Base-by-base conservation (phyloP, 768 basidiomycete species). In the Lentinula detonsa region DNA sequence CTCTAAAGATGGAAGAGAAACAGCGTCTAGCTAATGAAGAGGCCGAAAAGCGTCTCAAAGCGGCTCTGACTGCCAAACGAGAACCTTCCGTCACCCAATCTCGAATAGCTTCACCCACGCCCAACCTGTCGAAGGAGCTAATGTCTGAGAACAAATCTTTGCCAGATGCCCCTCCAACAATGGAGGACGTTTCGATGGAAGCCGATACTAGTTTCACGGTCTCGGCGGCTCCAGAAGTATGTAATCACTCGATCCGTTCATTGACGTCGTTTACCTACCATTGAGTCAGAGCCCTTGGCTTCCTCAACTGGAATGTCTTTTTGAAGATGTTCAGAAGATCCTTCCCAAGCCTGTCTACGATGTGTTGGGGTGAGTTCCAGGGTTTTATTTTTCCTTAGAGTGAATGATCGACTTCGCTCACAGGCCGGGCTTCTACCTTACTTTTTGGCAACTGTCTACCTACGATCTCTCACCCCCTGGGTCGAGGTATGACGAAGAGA, bases 361-460 rank as follows among this genome's bases (percentile, higher is more conserved):
- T 39, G 73, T 86, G 43, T 85, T 95, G 65, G 89, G 90, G 88
- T 95, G 72, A 58, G 88, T 71, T 60, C 34, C 52, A 57, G 42
- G 43, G 40, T 13, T 16, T 43, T 7, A 3, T 9, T 23, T 16
- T 5, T 40, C 35, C 7, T 51, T 3, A 13, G 1, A 56, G 21
- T 9, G 15, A 13, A 23, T n/a, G 21, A 43, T 56, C 21, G 23
- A 40, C 15, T n/a, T 54, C 10, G 9, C 46, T 48, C 16, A 56
- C 65, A 97, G 96, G 3, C 88, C 94, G 33, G 90, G 87, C 2
- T 98, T 99, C 75, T 98, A 95, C 68, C 74, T 92, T 50, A 94
- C 95, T 2, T 99, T 98, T 75, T 99, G 97, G 97, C 95, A 98
- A 71, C 74, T 98, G 56, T 90, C 93, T 0, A 89, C 90, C 37